A percentile compares a stretch with the other conserved stretches of the same genome.
Conservation (phyloP, 108 stramenopile species). For the Skeletonema potamos region DNA sequence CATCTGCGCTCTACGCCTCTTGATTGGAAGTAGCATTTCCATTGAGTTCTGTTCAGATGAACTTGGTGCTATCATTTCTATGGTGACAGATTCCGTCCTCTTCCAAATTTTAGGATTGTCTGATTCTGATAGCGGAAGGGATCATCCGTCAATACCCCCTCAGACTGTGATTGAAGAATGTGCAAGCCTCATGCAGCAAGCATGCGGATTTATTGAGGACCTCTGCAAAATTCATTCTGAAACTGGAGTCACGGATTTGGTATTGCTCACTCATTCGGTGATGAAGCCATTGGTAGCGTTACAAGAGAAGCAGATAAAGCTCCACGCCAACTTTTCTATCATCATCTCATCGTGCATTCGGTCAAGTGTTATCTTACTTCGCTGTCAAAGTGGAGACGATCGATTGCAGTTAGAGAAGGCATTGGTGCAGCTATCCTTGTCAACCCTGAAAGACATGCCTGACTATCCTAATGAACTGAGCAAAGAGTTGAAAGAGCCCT, state of each 20-base stretch:
- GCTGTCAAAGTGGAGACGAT: slow-evolving; percentile 7
- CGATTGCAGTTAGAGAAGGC: slow-evolving; percentile 38
- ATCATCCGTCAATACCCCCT: background rate
- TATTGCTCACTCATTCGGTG: slow-evolving; percentile 39
- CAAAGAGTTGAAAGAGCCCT: slow-evolving; percentile 14
- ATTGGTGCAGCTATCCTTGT: slow-evolving; percentile 45
- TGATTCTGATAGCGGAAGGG: background rate
- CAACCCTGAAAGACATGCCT: slow-evolving; percentile 15
- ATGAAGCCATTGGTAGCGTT: slow-evolving; percentile 49
- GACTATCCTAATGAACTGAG: slow-evolving; percentile 9
- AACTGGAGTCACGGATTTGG: slow-evolving; percentile 7
- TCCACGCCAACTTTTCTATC: background rate
- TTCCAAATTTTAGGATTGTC: slow-evolving; percentile 3
- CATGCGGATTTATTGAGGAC: slow-evolving; percentile 42
- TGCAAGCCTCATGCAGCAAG: slow-evolving; percentile 21
- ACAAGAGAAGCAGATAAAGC: slow-evolving; percentile 24
- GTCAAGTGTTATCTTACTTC: slow-evolving; percentile 26
- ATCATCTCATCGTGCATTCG: slow-evolving; percentile 34
- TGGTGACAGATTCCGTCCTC: slow-evolving; percentile 26
- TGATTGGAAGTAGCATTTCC: slow-evolving; percentile 14
- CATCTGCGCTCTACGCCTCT: slow-evolving; percentile 23
- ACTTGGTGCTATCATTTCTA: slow-evolving; percentile 11
- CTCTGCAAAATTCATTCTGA: slow-evolving; percentile 7
- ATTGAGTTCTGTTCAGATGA: slow-evolving; percentile 6
- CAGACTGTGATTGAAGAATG: background rate